Percentiles rank a stretch among this genome's conserved stretches.
phyloP scores from a whole-genome alignment of 371 early-diverging fungal species.

The Circinella minor region DNA sequence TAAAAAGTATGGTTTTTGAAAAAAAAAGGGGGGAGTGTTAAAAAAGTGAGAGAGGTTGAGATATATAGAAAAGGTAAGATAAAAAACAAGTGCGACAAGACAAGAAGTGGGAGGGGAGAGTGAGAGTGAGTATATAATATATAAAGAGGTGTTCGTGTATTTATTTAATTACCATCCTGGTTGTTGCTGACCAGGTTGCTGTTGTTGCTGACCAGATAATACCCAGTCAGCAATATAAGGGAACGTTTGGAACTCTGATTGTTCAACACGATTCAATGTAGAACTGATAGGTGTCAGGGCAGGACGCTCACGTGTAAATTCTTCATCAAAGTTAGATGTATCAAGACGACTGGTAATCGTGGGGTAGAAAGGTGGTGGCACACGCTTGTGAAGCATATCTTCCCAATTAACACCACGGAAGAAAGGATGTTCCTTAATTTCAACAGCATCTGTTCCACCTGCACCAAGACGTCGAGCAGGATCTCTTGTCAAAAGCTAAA shows the following conservation, averaged over 20 bases:
- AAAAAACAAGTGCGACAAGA: too few relatives aligned
- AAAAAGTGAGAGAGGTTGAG: too few relatives aligned
- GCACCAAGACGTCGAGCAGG: conserved; percentile 88
- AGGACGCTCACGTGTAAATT: conserved; percentile 92
- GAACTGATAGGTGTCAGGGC: conserved; percentile 89
- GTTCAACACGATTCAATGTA: conserved; percentile 78
- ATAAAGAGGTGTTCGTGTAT: background rate
- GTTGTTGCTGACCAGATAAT: conserved; percentile 3
- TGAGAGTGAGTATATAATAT: too few relatives aligned
- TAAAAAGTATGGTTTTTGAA: too few relatives aligned
- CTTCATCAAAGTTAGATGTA: conserved; percentile 95
- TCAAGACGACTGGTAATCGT: conserved; percentile 82
- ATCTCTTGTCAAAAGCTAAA: conserved; percentile 85
- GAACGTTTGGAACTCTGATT: conserved; percentile 92
- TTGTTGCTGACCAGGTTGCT: conserved; percentile 8
- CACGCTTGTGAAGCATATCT: conserved; percentile 81
- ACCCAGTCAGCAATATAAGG: conserved; percentile 93
- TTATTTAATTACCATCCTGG: conserved; percentile 13
- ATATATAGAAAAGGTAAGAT: too few relatives aligned
- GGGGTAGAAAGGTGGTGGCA: conserved; percentile 92
- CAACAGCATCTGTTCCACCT: conserved; percentile 84
- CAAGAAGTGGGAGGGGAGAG: background rate
- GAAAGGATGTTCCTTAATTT: conserved; percentile 93
- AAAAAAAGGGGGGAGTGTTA: too few relatives aligned
- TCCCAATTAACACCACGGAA: conserved; percentile 95